Evolutionary conservation across 306 rosid genomes (phyloP).

Genomic region (Cajanus cajan): DNA sequence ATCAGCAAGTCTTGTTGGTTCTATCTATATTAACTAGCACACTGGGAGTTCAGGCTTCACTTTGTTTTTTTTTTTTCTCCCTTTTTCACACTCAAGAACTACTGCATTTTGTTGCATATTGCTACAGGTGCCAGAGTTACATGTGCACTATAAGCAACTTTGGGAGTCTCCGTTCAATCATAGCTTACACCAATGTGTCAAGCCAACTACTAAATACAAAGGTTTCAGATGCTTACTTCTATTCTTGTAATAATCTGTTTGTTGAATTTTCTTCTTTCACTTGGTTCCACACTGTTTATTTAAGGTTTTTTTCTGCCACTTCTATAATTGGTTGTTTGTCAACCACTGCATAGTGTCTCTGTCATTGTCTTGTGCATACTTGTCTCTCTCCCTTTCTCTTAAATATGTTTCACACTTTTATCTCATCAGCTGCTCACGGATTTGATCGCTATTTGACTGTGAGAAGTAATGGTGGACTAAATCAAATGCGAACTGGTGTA

Average conservation of each 20-base stretch:
- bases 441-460: slow-evolving; percentile 73
- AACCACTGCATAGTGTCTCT: neutral
- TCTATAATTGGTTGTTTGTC: neutral
- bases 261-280: slow-evolving; percentile 6
- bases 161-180: slow-evolving; percentile 67
- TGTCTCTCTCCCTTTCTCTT: neutral
- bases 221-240: slow-evolving; percentile 45
- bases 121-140: slow-evolving; percentile 30
- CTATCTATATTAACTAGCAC: slow-evolving; percentile 5
- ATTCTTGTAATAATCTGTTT: neutral
- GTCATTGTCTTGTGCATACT: neutral
- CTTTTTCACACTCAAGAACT: neutral
- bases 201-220: slow-evolving; percentile 69
- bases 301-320: neutral
- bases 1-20: neutral
- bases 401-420: slow-evolving; percentile 17
- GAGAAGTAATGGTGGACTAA: slow-evolving; percentile 86
- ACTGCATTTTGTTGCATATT: neutral
- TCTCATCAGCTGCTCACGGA: slow-evolving; percentile 54
- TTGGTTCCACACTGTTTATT: neutral
- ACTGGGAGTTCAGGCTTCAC: neutral
- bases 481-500: slow-evolving; percentile 99
- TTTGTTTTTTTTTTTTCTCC: neutral
- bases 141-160: slow-evolving; percentile 40
- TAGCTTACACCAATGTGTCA: slow-evolving; percentile 61